These are phyloP conservation scores for Aquanectria penicillioides DNA, from an alignment of 2,329 filamentous ascomycete species.

Conservation along the genomic window DNA sequence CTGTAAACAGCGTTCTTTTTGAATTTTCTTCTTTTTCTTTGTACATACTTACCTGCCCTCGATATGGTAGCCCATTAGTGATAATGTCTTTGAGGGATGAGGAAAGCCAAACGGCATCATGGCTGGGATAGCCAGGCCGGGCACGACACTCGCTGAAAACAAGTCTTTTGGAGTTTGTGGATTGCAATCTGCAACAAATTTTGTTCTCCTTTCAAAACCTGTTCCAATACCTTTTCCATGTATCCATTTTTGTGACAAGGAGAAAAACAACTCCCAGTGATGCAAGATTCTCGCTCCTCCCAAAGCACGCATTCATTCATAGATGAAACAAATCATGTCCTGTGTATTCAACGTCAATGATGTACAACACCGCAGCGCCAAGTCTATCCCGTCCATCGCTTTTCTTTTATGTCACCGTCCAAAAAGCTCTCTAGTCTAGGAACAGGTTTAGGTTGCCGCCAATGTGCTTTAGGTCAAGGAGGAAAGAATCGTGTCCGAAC, in stretches of 20 bases:
- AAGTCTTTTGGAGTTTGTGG: background rate
- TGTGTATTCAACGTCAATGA: too few species aligned
- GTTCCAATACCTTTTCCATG: too few species aligned
- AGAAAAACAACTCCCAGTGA: too few species aligned
- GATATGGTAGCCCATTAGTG: background rate
- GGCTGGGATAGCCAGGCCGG: slow-evolving; percentile 4
- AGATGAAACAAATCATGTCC: too few species aligned
- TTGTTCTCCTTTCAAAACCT: background rate
- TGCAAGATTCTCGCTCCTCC: too few species aligned
- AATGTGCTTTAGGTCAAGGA: slow-evolving; percentile 91
- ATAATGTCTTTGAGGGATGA: slow-evolving; percentile 21
- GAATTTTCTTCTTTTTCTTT: background rate
- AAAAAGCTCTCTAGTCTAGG: slow-evolving; percentile 61
- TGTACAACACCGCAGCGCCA: background rate
- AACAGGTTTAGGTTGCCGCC: slow-evolving; percentile 86
- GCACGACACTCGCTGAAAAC: slow-evolving; percentile 14
- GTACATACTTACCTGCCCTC: slow-evolving; percentile 5
- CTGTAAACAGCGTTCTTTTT: slow-evolving; percentile 6
- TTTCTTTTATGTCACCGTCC: background rate
- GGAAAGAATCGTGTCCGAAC: slow-evolving; percentile 96
- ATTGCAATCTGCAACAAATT: background rate
- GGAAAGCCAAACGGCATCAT: background rate
- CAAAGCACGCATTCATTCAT: too few species aligned
- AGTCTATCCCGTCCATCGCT: background rate
- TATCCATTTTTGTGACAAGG: too few species aligned